Conservation (phyloP, 257 asterid species). For the Misopates orontium region DNA sequence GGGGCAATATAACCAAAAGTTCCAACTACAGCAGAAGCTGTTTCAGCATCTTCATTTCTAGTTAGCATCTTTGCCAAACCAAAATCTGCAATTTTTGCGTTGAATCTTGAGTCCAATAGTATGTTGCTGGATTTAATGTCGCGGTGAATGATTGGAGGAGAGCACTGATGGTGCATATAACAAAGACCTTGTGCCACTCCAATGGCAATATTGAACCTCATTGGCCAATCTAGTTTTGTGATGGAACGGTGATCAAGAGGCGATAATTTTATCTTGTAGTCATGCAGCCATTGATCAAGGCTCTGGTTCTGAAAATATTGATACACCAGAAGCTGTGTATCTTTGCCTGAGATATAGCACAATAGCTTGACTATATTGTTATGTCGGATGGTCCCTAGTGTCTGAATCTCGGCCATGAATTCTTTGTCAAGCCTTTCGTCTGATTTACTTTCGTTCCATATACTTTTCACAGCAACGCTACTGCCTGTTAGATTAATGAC, state of each 20-base stretch:
- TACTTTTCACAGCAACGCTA: constrained; percentile 53
- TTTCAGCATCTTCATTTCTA: constrained; percentile 45
- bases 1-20: constrained; percentile 76
- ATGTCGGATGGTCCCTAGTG: constrained; percentile 59
- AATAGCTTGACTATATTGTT: constrained; percentile 62
- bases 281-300: constrained; percentile 61
- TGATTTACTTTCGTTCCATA: constrained; percentile 37
- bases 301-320: constrained; percentile 58
- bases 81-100: constrained; percentile 64
- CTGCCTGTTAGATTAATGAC: constrained; percentile 31
- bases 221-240: constrained; percentile 55
- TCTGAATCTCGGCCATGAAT: constrained; percentile 59
- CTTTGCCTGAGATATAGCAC: constrained; percentile 54
- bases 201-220: constrained; percentile 55
- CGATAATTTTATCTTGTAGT: constrained; percentile 26
- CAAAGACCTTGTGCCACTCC: constrained; percentile 71
- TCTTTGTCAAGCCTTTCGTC: constrained; percentile 48
- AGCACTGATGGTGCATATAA: constrained; percentile 68
- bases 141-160: constrained; percentile 61
- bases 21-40: constrained; percentile 65
- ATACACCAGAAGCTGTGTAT: constrained; percentile 57
- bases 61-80: constrained; percentile 57
- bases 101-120: constrained; percentile 52
- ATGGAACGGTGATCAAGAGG: constrained; percentile 10
- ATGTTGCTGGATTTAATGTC: constrained; percentile 71